Conservation (phyloP, 495 filamentous ascomycete species). For the Daldinia caldariorum region DNA sequence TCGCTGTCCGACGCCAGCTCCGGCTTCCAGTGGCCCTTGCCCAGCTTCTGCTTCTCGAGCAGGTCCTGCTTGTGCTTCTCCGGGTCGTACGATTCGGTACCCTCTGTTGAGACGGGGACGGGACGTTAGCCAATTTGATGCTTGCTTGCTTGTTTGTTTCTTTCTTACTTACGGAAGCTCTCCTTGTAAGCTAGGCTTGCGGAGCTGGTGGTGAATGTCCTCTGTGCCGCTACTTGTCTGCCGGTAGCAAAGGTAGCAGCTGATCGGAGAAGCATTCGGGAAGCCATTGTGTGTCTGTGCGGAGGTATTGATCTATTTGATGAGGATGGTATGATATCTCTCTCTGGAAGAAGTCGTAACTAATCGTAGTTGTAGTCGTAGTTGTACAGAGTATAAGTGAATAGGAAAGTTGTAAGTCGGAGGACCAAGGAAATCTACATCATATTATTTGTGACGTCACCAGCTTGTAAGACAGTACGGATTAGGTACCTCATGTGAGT, state of each 20-base stretch:
- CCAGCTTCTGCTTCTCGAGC: constrained; percentile 73
- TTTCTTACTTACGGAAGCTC: constrained; percentile 38
- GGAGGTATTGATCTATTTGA: constrained; percentile 1
- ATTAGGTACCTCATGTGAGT: constrained; percentile 20
- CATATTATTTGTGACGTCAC: constrained; percentile 40
- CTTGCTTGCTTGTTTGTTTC: neutral
- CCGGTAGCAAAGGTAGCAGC: constrained; percentile 31
- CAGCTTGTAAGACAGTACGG: constrained; percentile 27
- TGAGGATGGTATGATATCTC: neutral
- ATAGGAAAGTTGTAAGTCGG: neutral
- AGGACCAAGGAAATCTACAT: constrained; percentile 22
- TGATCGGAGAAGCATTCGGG: constrained; percentile 38
- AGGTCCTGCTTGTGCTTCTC: constrained; percentile 79
- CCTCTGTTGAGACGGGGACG: constrained; percentile 28
- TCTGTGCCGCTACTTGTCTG: constrained; percentile 32
- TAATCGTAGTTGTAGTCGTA: neutral
- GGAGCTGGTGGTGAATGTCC: constrained; percentile 43
- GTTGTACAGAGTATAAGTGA: constrained; percentile 12
- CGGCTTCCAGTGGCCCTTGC: constrained; percentile 82
- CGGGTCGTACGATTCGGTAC: constrained; percentile 53
- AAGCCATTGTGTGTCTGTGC: constrained; percentile 28
- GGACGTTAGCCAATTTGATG: constrained; percentile 11
- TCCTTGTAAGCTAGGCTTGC: constrained; percentile 44
- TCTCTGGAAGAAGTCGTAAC: constrained; percentile 1
- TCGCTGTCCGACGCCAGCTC: constrained; percentile 84